Percentiles rank a stretch among this genome's conserved stretches.
phyloP scores from a whole-genome alignment of 495 filamentous ascomycete species.

The Aspergillus taichungensis region DNA sequence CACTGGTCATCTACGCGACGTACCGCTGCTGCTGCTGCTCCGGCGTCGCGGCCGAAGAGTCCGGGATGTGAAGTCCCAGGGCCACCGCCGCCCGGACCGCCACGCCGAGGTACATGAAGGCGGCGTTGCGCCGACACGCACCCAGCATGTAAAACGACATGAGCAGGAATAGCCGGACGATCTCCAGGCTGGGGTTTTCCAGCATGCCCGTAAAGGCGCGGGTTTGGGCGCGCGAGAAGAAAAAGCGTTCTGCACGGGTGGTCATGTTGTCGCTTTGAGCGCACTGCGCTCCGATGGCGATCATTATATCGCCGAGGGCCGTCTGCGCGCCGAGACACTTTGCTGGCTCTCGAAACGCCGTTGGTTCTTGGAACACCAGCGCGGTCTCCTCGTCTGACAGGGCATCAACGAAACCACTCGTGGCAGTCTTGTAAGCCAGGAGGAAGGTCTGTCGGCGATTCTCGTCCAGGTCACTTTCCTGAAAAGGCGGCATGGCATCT shows the following conservation, averaged over 20 bases:
- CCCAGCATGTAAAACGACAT: conserved; percentile 43
- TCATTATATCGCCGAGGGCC: conserved; percentile 28
- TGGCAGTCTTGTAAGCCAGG: conserved; percentile 20
- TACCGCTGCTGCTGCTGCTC: conserved; percentile 19
- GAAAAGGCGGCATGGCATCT: conserved; percentile 16
- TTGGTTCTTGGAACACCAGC: conserved; percentile 3
- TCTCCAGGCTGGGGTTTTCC: conserved; percentile 34
- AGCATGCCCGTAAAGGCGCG: conserved; percentile 29
- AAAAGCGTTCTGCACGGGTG: conserved; percentile 21
- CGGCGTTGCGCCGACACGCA: conserved; percentile 38
- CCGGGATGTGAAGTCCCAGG: conserved; percentile 29
- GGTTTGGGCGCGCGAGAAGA: conserved; percentile 31
- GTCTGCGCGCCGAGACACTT: conserved; percentile 14
- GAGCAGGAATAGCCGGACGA: conserved; percentile 31
- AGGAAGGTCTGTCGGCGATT: conserved; percentile 20
- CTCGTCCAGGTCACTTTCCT: conserved; percentile 12
- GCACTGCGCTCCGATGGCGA: conserved; percentile 37
- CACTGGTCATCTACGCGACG: neutral
- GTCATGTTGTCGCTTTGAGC: conserved; percentile 14
- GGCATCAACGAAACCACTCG: conserved; percentile 26
- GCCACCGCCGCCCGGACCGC: conserved; percentile 35
- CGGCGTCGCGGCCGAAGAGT: conserved; percentile 7
- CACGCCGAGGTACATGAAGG: conserved; percentile 42
- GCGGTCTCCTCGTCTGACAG: conserved; percentile 11
- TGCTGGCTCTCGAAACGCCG: conserved; percentile 2